These are phyloP conservation scores for Bipolaris gigantea DNA, from an alignment of 2,329 filamentous ascomycete species.

Conservation along the genomic window DNA sequence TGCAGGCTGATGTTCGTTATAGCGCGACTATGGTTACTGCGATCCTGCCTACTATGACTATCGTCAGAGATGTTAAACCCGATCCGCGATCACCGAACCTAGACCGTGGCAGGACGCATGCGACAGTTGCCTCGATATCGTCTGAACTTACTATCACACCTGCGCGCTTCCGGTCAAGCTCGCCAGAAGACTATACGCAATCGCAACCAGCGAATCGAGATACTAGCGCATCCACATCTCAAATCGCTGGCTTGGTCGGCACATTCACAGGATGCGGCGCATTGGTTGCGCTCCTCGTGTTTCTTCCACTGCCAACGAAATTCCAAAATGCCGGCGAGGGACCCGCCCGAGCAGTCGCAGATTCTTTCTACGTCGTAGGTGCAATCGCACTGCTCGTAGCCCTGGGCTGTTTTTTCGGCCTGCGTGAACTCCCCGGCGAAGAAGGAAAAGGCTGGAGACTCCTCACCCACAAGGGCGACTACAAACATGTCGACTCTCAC, in stretches of 20 bases:
- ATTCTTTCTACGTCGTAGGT: slow-evolving; percentile 87
- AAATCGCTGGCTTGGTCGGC: slow-evolving; percentile 85
- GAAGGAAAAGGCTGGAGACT: slow-evolving; percentile 70
- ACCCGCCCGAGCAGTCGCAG: slow-evolving; percentile 72
- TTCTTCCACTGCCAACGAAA: slow-evolving; percentile 81
- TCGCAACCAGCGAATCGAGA: slow-evolving; percentile 23
- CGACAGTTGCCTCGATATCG: slow-evolving; percentile 67
- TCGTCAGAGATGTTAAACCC: slow-evolving; percentile 26
- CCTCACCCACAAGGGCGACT: slow-evolving; percentile 35
- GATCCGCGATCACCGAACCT: slow-evolving; percentile 34
- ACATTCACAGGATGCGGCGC: slow-evolving; percentile 92
- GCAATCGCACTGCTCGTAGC: slow-evolving; percentile 71
- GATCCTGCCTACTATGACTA: slow-evolving; percentile 74
- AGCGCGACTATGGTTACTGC: slow-evolving; percentile 93
- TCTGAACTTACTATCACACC: slow-evolving; percentile 78
- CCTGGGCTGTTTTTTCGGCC: slow-evolving; percentile 74
- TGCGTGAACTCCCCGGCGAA: slow-evolving; percentile 70
- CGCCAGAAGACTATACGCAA: slow-evolving; percentile 17
- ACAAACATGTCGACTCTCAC: slow-evolving; percentile 23
- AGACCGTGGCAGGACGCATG: slow-evolving; percentile 53
- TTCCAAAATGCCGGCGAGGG: slow-evolving; percentile 75
- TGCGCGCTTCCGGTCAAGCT: slow-evolving; percentile 49
- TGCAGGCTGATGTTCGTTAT: slow-evolving; percentile 16
- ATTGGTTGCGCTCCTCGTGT: slow-evolving; percentile 76
- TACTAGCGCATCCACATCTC: slow-evolving; percentile 53